These are phyloP conservation scores for Urochloa ruziziensis DNA, from an alignment of 176 grass and related monocot species.

Conservation along the genomic window DNA sequence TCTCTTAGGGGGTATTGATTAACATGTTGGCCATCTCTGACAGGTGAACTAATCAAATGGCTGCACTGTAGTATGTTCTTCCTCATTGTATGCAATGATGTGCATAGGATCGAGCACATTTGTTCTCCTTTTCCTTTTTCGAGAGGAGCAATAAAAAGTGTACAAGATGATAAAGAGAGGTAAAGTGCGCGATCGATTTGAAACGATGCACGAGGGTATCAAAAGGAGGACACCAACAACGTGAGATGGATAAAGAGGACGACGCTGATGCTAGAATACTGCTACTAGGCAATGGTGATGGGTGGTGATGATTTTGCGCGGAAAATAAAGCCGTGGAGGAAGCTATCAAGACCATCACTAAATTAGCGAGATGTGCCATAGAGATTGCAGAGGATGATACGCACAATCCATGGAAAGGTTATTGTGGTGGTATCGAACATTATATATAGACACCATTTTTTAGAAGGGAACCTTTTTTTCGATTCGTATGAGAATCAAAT, in stretches of 20 bases:
- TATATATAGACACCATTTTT: background rate
- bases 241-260: background rate
- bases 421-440: background rate
- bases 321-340: background rate
- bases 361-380: background rate
- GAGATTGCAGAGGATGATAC: background rate
- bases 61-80: background rate
- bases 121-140: background rate
- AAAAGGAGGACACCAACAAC: slow-evolving; percentile 6
- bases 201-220: slow-evolving; percentile 7
- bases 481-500: background rate
- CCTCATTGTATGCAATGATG: background rate
- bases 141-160: background rate
- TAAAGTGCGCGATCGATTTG: slow-evolving; percentile 8
- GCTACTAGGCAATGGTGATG: background rate
- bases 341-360: background rate
- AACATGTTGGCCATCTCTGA: background rate
- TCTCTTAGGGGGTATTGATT: background rate
- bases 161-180: background rate
- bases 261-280: background rate
- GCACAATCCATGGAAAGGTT: background rate
- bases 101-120: slow-evolving; percentile 7
- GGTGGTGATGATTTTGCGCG: background rate
- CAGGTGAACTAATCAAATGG: background rate
- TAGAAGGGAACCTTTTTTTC: background rate